Conservation (phyloP, 164 flowering plant genomes). For the Berberis thunbergii region DNA sequence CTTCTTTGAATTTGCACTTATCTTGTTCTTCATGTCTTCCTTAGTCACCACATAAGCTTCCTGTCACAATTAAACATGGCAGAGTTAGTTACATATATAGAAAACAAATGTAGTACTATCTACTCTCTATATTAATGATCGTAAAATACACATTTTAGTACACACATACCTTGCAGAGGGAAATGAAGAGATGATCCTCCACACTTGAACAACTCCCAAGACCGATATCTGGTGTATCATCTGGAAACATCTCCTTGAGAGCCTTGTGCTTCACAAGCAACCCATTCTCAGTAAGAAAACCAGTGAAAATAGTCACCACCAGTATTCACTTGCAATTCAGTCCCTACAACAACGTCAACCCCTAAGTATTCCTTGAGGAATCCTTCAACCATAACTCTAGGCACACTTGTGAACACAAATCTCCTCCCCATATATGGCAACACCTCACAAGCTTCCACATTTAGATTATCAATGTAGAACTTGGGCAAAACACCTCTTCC, state of each 20-base stretch:
- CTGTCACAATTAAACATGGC: constrained; percentile 20
- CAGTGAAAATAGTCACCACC: constrained; percentile 41
- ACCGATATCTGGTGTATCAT: constrained; percentile 61
- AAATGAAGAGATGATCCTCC: constrained; percentile 54
- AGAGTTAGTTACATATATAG: not conserved
- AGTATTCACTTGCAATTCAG: constrained; percentile 38
- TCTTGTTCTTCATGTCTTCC: constrained; percentile 29
- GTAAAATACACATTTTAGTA: not conserved
- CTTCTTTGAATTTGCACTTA: constrained; percentile 38
- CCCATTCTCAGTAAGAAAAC: constrained; percentile 43
- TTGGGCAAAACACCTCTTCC: constrained; percentile 74
- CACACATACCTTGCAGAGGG: constrained; percentile 67
- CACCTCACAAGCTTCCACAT: constrained; percentile 42
- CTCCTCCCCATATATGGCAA: constrained; percentile 30
- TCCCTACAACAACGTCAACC: constrained; percentile 54
- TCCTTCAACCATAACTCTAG: constrained; percentile 77
- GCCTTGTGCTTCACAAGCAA: constrained; percentile 62
- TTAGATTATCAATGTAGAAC: constrained; percentile 66
- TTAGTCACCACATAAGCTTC: constrained; percentile 53
- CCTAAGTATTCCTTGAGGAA: constrained; percentile 63
- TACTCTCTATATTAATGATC: no score
- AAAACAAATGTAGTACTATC: no score
- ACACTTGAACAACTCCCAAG: constrained; percentile 32
- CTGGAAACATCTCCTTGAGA: constrained; percentile 48
- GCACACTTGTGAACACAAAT: constrained; percentile 52